phyloP scores from a whole-genome alignment of 176 grass and related monocot species.

The barley (Hordeum vulgare) region MorexV3_pseudomolecules_assembly NC_058522.1:340805557-340806056 shows the following conservation, averaged over 20 bases:
- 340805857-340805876: conserved; percentile 9
- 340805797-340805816: conserved; percentile 41
- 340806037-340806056: not conserved
- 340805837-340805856: not conserved
- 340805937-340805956: not conserved
- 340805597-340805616: conserved; percentile 71
- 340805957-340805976: not conserved
- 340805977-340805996: not conserved
- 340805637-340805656: conserved; percentile 44
- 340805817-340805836: conserved; percentile 4
- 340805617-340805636: conserved; percentile 37
- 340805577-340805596: conserved; percentile 1
- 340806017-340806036: not conserved
- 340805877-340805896: not conserved
- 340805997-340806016: not conserved
- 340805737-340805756: conserved; percentile 41
- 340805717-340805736: conserved; percentile 23
- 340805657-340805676: conserved; percentile 50
- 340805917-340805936: not conserved
- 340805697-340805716: conserved; percentile 53
- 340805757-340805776: conserved; percentile 23
- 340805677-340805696: conserved; percentile 55
- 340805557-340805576: not conserved
- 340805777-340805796: conserved; percentile 55
- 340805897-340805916: not conserved